Evolutionary conservation across 1,139 yeast genomes (phyloP).

Genomic region (Candida dubliniensis): DNA sequence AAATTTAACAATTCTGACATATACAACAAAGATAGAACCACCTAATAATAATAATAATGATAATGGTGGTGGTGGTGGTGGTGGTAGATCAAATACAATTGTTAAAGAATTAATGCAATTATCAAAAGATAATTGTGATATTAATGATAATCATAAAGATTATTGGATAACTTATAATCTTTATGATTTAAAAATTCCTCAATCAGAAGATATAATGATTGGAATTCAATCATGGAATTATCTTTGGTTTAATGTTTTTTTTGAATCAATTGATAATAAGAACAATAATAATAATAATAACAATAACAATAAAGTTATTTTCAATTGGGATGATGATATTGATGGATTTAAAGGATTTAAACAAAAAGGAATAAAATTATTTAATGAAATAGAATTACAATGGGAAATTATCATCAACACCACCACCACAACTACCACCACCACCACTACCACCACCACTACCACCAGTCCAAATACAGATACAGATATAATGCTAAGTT

Average conservation of each 20-base stretch:
- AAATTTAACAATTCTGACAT: conserved; percentile 6
- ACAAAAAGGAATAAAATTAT: conserved; percentile 52
- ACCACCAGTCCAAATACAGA: no score
- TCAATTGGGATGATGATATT: conserved; percentile 54
- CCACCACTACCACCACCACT: no score
- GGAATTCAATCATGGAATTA: conserved; percentile 13
- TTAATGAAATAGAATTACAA: conserved; percentile 46
- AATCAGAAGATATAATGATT: conserved; percentile 11
- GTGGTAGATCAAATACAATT: background rate
- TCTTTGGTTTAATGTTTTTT: conserved; percentile 15
- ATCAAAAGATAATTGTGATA: conserved; percentile 1
- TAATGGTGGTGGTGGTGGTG: no score
- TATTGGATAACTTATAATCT: background rate
- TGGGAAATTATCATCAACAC: conserved; percentile 22
- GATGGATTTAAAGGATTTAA: conserved; percentile 72
- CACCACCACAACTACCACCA: no score
- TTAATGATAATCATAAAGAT: background rate
- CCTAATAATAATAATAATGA: no score
- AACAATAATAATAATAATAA: background rate
- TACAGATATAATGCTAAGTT: background rate
- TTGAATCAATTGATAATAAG: conserved; percentile 12
- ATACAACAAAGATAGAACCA: background rate
- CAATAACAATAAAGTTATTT: background rate
- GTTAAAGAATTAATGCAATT: conserved; percentile 2
- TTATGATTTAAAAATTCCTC: background rate